These are phyloP conservation scores for Solanum stenotomum DNA, from an alignment of 257 asterid genomes.

Conservation along the genomic window DNA sequence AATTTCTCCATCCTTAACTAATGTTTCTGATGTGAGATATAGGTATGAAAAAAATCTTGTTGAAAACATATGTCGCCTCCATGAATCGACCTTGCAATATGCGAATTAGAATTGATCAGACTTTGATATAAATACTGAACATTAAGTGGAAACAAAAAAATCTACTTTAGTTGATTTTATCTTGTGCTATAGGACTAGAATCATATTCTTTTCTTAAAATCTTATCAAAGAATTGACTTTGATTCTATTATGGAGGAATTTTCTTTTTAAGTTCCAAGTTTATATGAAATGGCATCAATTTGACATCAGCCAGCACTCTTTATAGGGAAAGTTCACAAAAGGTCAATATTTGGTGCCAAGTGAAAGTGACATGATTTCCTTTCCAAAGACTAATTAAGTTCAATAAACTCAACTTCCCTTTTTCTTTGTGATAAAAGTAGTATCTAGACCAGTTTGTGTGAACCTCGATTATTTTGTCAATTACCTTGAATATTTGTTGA, in stretches of 20 bases:
- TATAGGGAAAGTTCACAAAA: not conserved
- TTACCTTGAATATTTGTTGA: not conserved
- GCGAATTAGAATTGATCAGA: not conserved
- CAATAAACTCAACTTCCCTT: not conserved
- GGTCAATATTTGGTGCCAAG: conserved; percentile 11
- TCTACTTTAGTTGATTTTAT: not conserved
- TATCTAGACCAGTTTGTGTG: fast-evolving
- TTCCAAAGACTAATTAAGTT: not conserved
- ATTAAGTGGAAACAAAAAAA: not conserved
- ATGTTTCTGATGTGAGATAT: not conserved
- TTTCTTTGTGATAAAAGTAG: not conserved
- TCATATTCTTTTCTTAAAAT: conserved; percentile 2
- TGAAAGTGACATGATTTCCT: not conserved
- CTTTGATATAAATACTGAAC: not conserved
- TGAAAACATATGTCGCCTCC: not conserved
- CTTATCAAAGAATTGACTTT: not conserved
- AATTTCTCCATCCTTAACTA: not conserved
- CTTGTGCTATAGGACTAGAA: not conserved
- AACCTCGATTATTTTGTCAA: not conserved
- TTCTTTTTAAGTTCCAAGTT: not conserved
- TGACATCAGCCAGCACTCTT: not conserved
- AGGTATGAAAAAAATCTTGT: not conserved
- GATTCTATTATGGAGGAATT: not conserved
- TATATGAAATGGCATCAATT: not conserved
- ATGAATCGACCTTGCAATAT: not conserved